phyloP scores from a whole-genome alignment of 192 early-diverging fungal genomes.

The Backusella liffmaniae region DNA sequence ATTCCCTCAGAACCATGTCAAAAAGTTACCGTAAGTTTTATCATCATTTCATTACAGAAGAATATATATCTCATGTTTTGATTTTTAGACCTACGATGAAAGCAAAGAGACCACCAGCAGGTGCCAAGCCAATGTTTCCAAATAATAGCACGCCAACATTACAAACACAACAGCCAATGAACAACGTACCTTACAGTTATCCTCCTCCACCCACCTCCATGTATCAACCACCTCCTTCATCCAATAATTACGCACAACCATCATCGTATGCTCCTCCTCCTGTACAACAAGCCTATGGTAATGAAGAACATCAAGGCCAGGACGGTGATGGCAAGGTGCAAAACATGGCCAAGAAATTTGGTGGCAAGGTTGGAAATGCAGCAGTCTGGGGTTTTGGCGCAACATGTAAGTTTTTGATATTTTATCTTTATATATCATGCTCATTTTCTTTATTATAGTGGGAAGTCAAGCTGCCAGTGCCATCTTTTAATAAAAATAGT shows the following conservation, averaged over 20 bases:
- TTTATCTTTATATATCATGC: background rate
- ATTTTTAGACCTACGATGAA: background rate
- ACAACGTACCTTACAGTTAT: constrained; percentile 18
- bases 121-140: constrained; percentile 10
- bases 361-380: constrained; percentile 21
- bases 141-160: background rate
- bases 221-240: constrained; percentile 12
- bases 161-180: background rate
- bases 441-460: background rate
- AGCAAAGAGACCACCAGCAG: background rate
- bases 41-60: no score
- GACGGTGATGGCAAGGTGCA: constrained; percentile 19
- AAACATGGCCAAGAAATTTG: constrained; percentile 32
- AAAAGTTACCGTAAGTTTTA: constrained; percentile 25
- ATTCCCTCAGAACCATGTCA: constrained; percentile 39
- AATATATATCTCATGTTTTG: background rate
- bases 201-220: constrained; percentile 28
- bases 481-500: constrained; percentile 23
- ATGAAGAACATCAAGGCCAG: background rate
- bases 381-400: constrained; percentile 31
- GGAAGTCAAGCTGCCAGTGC: constrained; percentile 18
- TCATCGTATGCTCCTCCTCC: constrained; percentile 5
- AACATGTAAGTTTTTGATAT: constrained; percentile 15
- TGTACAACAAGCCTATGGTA: background rate
- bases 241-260: constrained; percentile 4